These are phyloP conservation scores for Immersiporthe knoxdaviesiana DNA, from an alignment of 2,329 filamentous ascomycete species.

Conservation along the genomic window DNA sequence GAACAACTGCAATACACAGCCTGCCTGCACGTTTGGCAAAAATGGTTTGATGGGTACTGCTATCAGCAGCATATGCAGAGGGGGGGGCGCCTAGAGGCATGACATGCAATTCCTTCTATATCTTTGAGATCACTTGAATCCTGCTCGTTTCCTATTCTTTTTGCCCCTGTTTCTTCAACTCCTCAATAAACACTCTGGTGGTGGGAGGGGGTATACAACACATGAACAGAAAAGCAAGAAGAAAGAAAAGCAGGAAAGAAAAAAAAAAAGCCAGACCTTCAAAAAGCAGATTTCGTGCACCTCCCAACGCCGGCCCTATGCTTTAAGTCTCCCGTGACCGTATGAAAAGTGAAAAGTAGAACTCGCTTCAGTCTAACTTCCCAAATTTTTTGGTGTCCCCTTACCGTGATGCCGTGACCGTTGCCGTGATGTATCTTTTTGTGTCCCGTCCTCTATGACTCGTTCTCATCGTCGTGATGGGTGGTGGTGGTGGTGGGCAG, in stretches of 20 bases:
- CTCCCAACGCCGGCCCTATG: constrained; percentile 28
- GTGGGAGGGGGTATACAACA: constrained; percentile 28
- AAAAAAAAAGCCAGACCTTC: neutral
- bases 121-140: constrained; percentile 18
- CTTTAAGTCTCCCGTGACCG: constrained; percentile 19
- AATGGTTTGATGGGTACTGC: neutral
- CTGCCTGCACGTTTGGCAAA: neutral
- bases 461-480: neutral
- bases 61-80: neutral
- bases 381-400: constrained; percentile 24
- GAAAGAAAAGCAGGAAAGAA: constrained; percentile 4
- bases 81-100: neutral
- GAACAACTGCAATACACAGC: neutral
- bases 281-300: constrained; percentile 23
- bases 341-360: constrained; percentile 20
- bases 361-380: constrained; percentile 30
- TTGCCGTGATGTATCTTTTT: constrained; percentile 12
- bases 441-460: neutral
- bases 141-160: constrained; percentile 18
- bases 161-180: constrained; percentile 24
- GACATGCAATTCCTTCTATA: neutral
- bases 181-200: constrained; percentile 12
- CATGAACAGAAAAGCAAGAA: constrained; percentile 16
- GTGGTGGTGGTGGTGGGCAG: neutral
- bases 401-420: constrained; percentile 25